Conservation (phyloP, 352 stramenopile species). For the Phytophthora litchii region DNA sequence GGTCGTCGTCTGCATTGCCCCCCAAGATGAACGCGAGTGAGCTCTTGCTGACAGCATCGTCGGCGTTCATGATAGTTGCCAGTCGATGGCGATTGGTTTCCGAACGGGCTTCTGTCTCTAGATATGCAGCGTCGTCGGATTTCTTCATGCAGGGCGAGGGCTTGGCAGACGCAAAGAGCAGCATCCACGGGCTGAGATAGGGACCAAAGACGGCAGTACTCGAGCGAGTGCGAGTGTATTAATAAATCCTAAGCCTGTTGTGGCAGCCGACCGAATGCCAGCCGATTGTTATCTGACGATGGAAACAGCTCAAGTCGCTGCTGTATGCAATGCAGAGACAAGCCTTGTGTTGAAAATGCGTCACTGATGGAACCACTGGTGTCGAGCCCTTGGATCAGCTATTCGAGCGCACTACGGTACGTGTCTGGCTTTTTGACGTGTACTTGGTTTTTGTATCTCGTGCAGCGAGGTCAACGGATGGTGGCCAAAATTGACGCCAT, state of each 20-base stretch:
- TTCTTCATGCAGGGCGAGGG: constrained; percentile 40
- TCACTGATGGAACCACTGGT: constrained; percentile 23
- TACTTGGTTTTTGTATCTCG: constrained; percentile 24
- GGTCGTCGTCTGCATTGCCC: constrained; percentile 33
- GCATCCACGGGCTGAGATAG: constrained; percentile 43
- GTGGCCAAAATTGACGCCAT: constrained; percentile 17
- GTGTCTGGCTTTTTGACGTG: constrained; percentile 8
- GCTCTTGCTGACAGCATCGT: constrained; percentile 40
- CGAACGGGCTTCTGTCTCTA: background rate
- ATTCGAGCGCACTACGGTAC: constrained; percentile 12
- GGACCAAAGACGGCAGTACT: constrained; percentile 30
- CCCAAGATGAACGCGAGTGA: constrained; percentile 54
- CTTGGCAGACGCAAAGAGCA: constrained; percentile 24
- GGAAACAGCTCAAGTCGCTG: constrained; percentile 31
- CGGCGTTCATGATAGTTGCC: constrained; percentile 40
- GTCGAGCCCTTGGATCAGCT: constrained; percentile 17
- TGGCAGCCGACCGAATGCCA: constrained; percentile 12
- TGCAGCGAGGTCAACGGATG: constrained; percentile 19
- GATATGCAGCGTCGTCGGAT: constrained; percentile 26
- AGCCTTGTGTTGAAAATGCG: constrained; percentile 15
- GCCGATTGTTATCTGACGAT: constrained; percentile 35
- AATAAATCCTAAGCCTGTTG: constrained; percentile 17
- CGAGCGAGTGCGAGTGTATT: constrained; percentile 21
- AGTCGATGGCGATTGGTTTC: constrained; percentile 25
- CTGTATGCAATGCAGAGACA: constrained; percentile 28